These are phyloP conservation scores for Zostera marina DNA, from an alignment of 116 monocot genomes.

Conservation along the genomic window DNA sequence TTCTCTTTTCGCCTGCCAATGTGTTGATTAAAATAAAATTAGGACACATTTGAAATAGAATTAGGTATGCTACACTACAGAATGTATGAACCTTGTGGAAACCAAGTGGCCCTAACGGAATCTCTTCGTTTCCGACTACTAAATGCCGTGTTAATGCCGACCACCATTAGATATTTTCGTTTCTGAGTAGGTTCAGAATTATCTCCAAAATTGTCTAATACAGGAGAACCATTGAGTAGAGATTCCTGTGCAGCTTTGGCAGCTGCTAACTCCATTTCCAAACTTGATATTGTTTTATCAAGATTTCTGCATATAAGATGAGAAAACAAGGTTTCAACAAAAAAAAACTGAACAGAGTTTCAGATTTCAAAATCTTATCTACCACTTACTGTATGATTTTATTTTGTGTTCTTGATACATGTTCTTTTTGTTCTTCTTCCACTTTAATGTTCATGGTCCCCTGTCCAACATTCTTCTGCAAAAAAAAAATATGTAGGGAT, in stretches of 20 bases:
- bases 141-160: slow-evolving; percentile 97
- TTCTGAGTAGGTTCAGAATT: slow-evolving; percentile 16
- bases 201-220: slow-evolving; percentile 25
- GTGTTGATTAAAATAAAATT: not conserved
- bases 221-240: slow-evolving; percentile 51
- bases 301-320: slow-evolving; percentile 30
- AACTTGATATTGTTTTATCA: slow-evolving; percentile 77
- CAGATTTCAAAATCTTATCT: not conserved
- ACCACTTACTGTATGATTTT: slow-evolving; percentile 31
- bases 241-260: slow-evolving; percentile 69
- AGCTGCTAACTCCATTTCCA: slow-evolving; percentile 83
- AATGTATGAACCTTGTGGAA: slow-evolving; percentile 65
- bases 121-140: slow-evolving; percentile 97
- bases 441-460: slow-evolving; percentile 25
- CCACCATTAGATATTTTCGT: slow-evolving; percentile 77
- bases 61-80: too few relatives aligned
- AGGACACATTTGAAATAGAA: not conserved
- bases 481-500: not conserved
- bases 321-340: not conserved
- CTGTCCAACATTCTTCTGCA: slow-evolving; percentile 32
- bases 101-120: slow-evolving; percentile 88
- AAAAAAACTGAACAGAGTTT: not conserved
- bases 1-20: slow-evolving; percentile 65
- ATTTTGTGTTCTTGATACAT: slow-evolving; percentile 32
- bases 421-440: slow-evolving; percentile 14